These are phyloP conservation scores for Entomortierella parvispora DNA, from an alignment of 192 early-diverging fungal genomes.

Conservation along the genomic window DNA sequence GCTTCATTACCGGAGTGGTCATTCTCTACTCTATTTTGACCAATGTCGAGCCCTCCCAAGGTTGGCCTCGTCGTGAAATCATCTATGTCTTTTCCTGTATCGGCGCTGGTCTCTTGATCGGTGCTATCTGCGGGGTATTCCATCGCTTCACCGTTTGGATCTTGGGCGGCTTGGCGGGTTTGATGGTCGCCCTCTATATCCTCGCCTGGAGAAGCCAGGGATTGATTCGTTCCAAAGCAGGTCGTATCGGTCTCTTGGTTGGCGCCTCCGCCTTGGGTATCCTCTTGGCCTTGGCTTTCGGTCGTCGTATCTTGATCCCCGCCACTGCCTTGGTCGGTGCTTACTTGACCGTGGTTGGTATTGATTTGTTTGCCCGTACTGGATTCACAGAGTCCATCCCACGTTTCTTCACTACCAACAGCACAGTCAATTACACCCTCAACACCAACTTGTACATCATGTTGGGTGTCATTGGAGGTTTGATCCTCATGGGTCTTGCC, in stretches of 20 bases:
- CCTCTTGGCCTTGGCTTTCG: conserved; percentile 13
- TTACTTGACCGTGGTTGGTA: conserved; percentile 22
- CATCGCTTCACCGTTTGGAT: conserved; percentile 24
- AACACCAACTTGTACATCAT: conserved; percentile 45
- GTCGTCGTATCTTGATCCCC: conserved; percentile 37
- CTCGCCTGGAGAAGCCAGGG: conserved; percentile 28
- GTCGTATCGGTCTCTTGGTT: conserved; percentile 35
- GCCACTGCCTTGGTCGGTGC: conserved; percentile 32
- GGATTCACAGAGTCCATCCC: conserved; percentile 28
- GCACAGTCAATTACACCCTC: conserved; percentile 5
- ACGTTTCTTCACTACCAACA: conserved; percentile 22
- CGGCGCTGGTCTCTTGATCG: conserved; percentile 22
- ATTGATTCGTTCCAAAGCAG: conserved; percentile 27
- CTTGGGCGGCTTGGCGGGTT: conserved; percentile 12
- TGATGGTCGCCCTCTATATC: conserved; percentile 24
- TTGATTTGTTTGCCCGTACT: conserved; percentile 42
- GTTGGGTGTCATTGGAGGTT: conserved; percentile 23
- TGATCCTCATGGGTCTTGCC: conserved; percentile 1
- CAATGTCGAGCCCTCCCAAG: conserved; percentile 14
- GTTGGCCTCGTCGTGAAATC: conserved; percentile 27
- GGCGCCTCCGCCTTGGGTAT: conserved; percentile 20
- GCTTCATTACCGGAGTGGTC: conserved; percentile 26
- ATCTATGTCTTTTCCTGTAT: conserved; percentile 44
- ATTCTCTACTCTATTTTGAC: conserved; percentile 38
- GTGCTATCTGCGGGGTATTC: conserved; percentile 13